A percentile compares a stretch with the other conserved stretches of the same genome.
These are phyloP conservation scores for Phytophthora ohioensis DNA, from an alignment of 352 stramenopile genomes.

Conservation along the genomic window DNA sequence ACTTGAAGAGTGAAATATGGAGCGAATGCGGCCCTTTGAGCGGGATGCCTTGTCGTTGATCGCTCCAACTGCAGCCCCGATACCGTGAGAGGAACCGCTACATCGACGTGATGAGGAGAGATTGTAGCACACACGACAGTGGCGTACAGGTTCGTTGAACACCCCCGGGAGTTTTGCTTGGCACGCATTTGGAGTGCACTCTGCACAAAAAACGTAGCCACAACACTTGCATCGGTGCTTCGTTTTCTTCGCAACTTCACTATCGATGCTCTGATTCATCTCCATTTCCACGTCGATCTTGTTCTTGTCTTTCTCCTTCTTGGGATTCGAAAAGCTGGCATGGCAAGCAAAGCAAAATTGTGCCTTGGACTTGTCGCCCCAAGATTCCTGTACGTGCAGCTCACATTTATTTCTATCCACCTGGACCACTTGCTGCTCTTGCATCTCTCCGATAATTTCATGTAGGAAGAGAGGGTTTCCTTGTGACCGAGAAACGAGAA, in stretches of 20 bases:
- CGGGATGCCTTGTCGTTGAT: slow-evolving; percentile 40
- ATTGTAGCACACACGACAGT: slow-evolving; percentile 84
- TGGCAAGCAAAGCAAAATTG: slow-evolving; percentile 86
- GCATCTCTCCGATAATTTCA: slow-evolving; percentile 89
- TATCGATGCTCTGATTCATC: slow-evolving; percentile 9
- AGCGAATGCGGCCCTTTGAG: slow-evolving; percentile 62
- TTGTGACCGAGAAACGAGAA: slow-evolving; percentile 80
- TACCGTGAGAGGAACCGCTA: slow-evolving; percentile 59
- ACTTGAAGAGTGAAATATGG: slow-evolving; percentile 62
- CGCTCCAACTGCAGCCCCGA: slow-evolving; percentile 38
- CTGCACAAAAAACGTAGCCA: slow-evolving; percentile 82
- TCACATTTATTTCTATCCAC: slow-evolving; percentile 72
- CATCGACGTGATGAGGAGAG: slow-evolving; percentile 70
- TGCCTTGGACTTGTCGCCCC: slow-evolving; percentile 77
- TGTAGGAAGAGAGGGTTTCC: slow-evolving; percentile 86
- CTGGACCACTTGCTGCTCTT: slow-evolving; percentile 78
- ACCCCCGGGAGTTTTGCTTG: slow-evolving; percentile 72
- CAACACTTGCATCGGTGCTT: slow-evolving; percentile 87
- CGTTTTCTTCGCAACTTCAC: slow-evolving; percentile 30
- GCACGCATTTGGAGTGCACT: slow-evolving; percentile 83
- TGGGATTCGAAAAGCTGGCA: slow-evolving; percentile 45
- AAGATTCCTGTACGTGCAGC: slow-evolving; percentile 81
- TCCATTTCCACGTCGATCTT: slow-evolving; percentile 19
- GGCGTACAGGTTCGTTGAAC: slow-evolving; percentile 66
- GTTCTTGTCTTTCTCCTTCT: slow-evolving; percentile 54